Evolutionary conservation across 2,329 filamentous ascomycete genomes (phyloP).

Genomic region (Cladosporium sp.): DNA sequence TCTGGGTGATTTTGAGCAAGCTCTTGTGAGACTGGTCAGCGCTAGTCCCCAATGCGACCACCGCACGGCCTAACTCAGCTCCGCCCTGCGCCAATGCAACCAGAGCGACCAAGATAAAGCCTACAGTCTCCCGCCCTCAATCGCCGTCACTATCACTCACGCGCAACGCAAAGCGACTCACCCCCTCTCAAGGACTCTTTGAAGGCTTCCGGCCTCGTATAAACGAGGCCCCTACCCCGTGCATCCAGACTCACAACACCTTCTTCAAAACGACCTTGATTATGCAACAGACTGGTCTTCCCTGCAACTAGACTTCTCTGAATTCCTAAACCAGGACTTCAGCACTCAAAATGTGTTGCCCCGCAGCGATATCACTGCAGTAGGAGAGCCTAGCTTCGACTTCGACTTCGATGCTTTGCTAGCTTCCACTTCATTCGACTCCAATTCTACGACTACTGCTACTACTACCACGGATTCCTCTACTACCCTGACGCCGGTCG

Average conservation of each 20-base stretch:
- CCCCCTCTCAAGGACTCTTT: not conserved
- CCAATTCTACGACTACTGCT: not conserved
- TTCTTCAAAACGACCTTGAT: not conserved
- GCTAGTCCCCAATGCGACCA: not conserved
- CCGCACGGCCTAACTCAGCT: not conserved
- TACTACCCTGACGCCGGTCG: slow-evolving; percentile 6
- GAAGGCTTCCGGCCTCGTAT: slow-evolving; percentile 13
- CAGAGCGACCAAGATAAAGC: slow-evolving; percentile 6
- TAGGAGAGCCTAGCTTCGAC: not conserved
- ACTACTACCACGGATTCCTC: slow-evolving; percentile 2
- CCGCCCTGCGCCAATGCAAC: slow-evolving; percentile 1
- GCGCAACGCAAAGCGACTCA: not conserved
- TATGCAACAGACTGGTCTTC: slow-evolving; percentile 13
- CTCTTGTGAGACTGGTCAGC: not conserved
- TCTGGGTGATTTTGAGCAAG: too few species aligned
- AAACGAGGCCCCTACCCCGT: slow-evolving; percentile 10
- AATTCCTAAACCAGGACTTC: slow-evolving; percentile 13
- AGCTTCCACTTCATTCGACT: not conserved
- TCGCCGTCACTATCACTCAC: slow-evolving; percentile 11
- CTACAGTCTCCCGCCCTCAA: slow-evolving; percentile 1
- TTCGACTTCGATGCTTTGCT: slow-evolving; percentile 11
- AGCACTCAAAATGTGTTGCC: slow-evolving; percentile 1
- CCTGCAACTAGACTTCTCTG: slow-evolving; percentile 12
- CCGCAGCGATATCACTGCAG: not conserved
- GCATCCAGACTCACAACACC: slow-evolving; percentile 9